phyloP scores from a whole-genome alignment of 2,329 filamentous ascomycete genomes.

The Alternaria angustiovoidea region DNA sequence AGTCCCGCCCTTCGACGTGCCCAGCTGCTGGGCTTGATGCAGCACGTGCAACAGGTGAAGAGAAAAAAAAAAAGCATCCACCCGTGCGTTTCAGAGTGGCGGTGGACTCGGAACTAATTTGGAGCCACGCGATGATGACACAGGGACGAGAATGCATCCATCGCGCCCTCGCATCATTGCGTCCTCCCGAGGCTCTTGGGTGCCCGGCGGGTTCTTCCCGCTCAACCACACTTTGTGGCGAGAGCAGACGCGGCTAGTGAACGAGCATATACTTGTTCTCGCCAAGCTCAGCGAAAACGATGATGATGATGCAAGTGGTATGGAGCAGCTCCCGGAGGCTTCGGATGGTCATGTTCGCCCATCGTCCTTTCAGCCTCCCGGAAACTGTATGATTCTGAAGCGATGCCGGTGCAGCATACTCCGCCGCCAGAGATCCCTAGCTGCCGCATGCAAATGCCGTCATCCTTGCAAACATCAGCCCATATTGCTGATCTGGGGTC shows the following conservation, averaged over 20 bases:
- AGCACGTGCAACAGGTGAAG: slow-evolving; percentile 24
- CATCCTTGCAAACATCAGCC: slow-evolving; percentile 28
- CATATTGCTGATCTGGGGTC: slow-evolving; percentile 21
- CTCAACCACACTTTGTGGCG: slow-evolving; percentile 7
- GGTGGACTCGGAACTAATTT: slow-evolving; percentile 6
- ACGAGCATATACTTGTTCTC: slow-evolving; percentile 6
- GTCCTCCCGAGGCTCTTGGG: slow-evolving; percentile 4
- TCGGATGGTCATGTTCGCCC: neutral
- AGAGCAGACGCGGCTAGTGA: slow-evolving; percentile 11
- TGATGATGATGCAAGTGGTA: slow-evolving; percentile 1
- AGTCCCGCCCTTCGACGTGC: slow-evolving; percentile 10
- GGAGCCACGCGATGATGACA: slow-evolving; percentile 13
- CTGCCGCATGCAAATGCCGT: slow-evolving; percentile 29
- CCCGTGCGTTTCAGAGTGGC: slow-evolving; percentile 25
- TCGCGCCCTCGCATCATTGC: slow-evolving; percentile 12
- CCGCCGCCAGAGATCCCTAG: slow-evolving; percentile 13
- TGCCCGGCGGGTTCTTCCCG: slow-evolving; percentile 8
- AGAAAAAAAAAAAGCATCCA: slow-evolving; percentile 12
- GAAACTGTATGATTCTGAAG: slow-evolving; percentile 18
- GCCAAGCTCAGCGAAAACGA: slow-evolving; percentile 18
- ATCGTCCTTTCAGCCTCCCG: slow-evolving; percentile 12
- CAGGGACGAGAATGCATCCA: slow-evolving; percentile 9
- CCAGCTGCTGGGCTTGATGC: slow-evolving; percentile 16
- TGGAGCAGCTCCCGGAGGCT: neutral
- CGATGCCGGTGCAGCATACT: slow-evolving; percentile 14